Conservation (phyloP, 306 rosid genomes). For the Cicer yamashitae region DNA sequence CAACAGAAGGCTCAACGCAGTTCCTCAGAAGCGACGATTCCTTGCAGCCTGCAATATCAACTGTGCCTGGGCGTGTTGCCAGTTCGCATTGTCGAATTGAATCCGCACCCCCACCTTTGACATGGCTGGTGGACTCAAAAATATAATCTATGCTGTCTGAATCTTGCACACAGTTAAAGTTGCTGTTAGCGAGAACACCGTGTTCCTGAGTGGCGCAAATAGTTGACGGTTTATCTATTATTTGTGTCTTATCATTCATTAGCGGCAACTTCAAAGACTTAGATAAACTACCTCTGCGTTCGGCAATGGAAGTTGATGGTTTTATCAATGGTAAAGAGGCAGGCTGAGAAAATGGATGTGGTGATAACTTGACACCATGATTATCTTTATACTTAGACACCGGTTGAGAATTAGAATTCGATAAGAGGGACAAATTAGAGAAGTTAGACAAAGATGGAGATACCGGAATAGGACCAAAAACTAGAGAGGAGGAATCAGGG, state of each 20-base stretch:
- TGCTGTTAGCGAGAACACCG: conserved; percentile 44
- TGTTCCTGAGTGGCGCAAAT: conserved; percentile 49
- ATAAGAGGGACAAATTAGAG: conserved; percentile 63
- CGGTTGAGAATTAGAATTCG: conserved; percentile 53
- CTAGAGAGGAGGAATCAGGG: conserved; percentile 70
- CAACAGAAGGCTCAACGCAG: conserved; percentile 44
- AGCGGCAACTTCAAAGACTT: conserved; percentile 79
- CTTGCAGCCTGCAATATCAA: conserved; percentile 40
- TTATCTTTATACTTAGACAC: conserved; percentile 55
- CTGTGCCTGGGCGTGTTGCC: conserved; percentile 24
- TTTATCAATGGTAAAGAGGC: conserved; percentile 61
- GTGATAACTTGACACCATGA: conserved; percentile 51
- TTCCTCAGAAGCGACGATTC: conserved; percentile 47
- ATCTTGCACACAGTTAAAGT: conserved; percentile 46
- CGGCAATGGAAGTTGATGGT: conserved; percentile 79
- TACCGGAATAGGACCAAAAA: conserved; percentile 51
- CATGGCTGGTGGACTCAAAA: conserved; percentile 46
- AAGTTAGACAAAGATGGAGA: conserved; percentile 63
- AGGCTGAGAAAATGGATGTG: conserved; percentile 56
- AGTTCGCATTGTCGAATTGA: conserved; percentile 49
- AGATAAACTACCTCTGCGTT: conserved; percentile 84
- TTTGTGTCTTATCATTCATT: conserved; percentile 56
- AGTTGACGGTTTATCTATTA: conserved; percentile 49
- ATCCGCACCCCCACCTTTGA: conserved; percentile 48
- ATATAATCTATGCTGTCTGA: conserved; percentile 43